Conservation (phyloP, 768 basidiomycete species). For the Rhodotorula diobovata region DNA sequence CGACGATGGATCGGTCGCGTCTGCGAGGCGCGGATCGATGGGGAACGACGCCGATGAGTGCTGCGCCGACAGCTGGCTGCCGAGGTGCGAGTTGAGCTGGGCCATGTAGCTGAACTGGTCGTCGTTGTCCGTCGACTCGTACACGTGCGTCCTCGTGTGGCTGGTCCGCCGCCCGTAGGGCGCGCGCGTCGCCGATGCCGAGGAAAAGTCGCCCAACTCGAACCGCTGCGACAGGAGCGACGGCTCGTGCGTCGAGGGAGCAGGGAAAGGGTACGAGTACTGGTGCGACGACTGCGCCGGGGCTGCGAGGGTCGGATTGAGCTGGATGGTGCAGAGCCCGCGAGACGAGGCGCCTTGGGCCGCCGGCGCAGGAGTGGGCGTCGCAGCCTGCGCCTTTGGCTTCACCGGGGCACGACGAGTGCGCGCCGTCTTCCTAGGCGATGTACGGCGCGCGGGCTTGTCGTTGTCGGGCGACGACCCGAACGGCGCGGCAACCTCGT, state of each 20-base stretch:
- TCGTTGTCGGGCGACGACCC: neutral
- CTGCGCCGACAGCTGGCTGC: neutral
- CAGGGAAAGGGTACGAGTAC: neutral
- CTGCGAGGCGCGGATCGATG: conserved; percentile 14
- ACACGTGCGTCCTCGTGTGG: neutral
- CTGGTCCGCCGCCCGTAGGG: neutral
- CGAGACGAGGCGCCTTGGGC: neutral
- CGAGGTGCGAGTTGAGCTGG: conserved; percentile 5
- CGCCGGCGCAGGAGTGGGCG: neutral
- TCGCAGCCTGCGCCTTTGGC: neutral
- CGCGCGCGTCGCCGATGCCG: neutral
- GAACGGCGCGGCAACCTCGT: neutral
- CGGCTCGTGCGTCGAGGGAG: neutral
- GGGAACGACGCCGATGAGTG: neutral
- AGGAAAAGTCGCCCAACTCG: conserved; percentile 6
- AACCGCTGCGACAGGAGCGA: neutral
- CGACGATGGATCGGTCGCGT: neutral
- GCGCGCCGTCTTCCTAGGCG: neutral
- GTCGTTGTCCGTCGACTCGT: neutral
- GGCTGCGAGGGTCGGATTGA: neutral
- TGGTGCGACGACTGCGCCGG: neutral
- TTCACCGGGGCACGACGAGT: neutral
- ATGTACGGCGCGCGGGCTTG: neutral
- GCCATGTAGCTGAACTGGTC: conserved; percentile 25
- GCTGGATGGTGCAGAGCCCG: neutral